Percentiles rank a stretch among this genome's conserved stretches.
Evolutionary conservation across 2,329 filamentous ascomycete genomes (phyloP).

Genomic region (Sarocladium kiliense): DNA sequence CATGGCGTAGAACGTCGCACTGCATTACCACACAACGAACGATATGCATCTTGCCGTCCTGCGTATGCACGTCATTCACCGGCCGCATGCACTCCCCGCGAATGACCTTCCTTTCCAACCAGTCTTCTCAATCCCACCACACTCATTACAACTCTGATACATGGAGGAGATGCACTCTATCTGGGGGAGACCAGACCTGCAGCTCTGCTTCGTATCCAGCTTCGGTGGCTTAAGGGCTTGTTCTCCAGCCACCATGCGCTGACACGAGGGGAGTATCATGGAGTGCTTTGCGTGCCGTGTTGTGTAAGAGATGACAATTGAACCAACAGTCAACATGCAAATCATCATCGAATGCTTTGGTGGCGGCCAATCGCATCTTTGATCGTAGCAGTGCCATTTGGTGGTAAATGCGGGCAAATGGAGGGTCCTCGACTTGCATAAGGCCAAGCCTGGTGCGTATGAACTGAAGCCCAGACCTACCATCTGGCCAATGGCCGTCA

Average conservation of each 20-base stretch:
- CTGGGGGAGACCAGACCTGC: neutral
- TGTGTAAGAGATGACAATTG: neutral
- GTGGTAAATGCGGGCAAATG: too few species aligned
- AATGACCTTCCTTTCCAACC: neutral
- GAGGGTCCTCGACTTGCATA: too few species aligned
- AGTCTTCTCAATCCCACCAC: neutral
- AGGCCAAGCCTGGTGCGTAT: too few species aligned
- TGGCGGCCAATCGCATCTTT: neutral
- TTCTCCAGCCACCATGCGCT: neutral
- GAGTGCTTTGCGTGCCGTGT: neutral
- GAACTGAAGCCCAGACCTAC: too few species aligned
- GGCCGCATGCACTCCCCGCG: neutral
- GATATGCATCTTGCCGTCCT: neutral
- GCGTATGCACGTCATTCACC: slow-evolving; percentile 8
- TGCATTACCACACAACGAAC: neutral
- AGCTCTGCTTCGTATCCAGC: neutral
- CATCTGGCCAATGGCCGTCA: too few species aligned
- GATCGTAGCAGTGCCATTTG: too few species aligned
- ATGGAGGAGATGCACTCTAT: neutral
- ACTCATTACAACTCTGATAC: neutral
- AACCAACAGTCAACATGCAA: neutral
- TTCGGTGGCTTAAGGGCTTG: neutral
- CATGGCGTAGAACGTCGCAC: neutral
- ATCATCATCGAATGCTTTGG: neutral
- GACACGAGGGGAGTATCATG: neutral